Percentiles rank a stretch among this genome's conserved stretches.
phyloP scores from a whole-genome alignment of 345 rosid genomes.

The Hypericum androsaemum region DNA sequence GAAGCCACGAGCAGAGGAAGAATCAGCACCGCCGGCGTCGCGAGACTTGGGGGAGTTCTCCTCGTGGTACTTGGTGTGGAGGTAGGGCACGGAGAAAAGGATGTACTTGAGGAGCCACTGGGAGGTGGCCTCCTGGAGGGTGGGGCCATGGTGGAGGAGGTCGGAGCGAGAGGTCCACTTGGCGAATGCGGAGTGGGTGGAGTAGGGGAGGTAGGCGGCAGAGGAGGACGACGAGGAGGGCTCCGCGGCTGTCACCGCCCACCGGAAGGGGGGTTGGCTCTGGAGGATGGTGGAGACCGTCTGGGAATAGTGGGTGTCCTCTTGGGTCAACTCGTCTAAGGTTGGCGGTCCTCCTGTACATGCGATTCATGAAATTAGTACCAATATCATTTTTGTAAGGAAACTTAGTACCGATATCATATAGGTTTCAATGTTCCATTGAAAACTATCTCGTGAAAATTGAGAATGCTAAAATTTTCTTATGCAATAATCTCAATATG shows the following conservation, averaged over 20 bases:
- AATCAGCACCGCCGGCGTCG: slow-evolving; percentile 23
- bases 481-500: too few relatives aligned
- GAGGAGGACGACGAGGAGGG: slow-evolving; percentile 23
- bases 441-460: too few relatives aligned
- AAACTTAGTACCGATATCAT: too few relatives aligned
- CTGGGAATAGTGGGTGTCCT: slow-evolving; percentile 71
- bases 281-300: slow-evolving; percentile 81
- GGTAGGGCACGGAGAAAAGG: slow-evolving; percentile 61
- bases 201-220: slow-evolving; percentile 22
- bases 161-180: slow-evolving; percentile 48
- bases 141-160: slow-evolving; percentile 20
- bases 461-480: too few relatives aligned
- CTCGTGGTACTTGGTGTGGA: slow-evolving; percentile 50
- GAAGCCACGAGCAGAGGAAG: slow-evolving; percentile 13
- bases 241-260: slow-evolving; percentile 18
- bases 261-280: slow-evolving; percentile 35
- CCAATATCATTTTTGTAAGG: too few relatives aligned
- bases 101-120: slow-evolving; percentile 85
- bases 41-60: slow-evolving; percentile 47
- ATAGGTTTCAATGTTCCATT: too few relatives aligned
- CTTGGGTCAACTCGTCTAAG: slow-evolving; percentile 46
- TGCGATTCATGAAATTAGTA: too few relatives aligned
- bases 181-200: slow-evolving; percentile 56
- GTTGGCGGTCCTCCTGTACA: too few relatives aligned
- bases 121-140: slow-evolving; percentile 29